Evolutionary conservation across 2,329 filamentous ascomycete genomes (phyloP), one percentile per base, ranked within the genome.

Genomic region (Bipolaris sorokiniana): DNA sequence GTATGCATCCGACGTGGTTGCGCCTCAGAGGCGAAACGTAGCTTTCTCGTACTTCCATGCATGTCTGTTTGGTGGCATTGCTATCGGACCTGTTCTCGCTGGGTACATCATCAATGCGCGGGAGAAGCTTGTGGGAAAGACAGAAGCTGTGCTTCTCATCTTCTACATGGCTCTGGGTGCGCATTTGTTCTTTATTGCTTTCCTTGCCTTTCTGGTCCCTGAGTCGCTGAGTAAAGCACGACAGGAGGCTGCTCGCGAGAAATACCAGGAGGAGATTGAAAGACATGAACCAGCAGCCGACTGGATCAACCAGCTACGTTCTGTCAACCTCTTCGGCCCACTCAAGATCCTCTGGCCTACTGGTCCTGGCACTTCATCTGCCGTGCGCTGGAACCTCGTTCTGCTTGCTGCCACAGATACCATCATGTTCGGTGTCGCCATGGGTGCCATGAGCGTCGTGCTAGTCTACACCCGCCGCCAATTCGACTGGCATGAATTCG

Each of bases 1-100:
- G 0, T 99, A 98, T 76, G 89, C 90, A 11, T 88, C 91, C 38
- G 95, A 99, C 76, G 97, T 92, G 76, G 94, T 92, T 0, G 82
- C 90, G 3, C 90, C 92, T 0, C 89, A 90, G 28, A 86, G 86
- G 69, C 87, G 95, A 18, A 90, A 89, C 58, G 90, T 96, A 7
- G 86, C 88, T 4, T 95, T 98, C 74, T 93, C 92, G 6, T 94
- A 93, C 72, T 89, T 98, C 67, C 91, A 98, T 68, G 92, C 91
- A 10, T 92, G 89, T 65, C 81, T 99, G 7, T 98, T 97, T 75
- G 84, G 85, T 1, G 95, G 95, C n/a, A 86, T 98, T 44, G 94
- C 95, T 0, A 77, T 94, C 31, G 95, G 95, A 0, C 95, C 95
- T 7, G 82, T 96, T 2, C 71, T 96, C 20, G 89, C 92, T 0